Base-by-base conservation (phyloP, 805 yeast genomes). In the Candida hispaniensis region DNA sequence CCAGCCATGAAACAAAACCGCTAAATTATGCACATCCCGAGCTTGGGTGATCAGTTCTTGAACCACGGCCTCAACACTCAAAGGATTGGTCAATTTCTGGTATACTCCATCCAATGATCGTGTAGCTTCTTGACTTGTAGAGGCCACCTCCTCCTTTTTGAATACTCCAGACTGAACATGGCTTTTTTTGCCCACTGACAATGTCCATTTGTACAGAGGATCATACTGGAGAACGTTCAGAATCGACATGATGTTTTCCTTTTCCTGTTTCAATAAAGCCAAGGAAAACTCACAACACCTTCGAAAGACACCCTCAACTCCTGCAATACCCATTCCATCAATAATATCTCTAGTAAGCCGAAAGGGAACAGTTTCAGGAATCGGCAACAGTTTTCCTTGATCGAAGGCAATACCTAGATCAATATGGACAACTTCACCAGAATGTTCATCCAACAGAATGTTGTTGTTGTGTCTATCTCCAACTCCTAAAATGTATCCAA, bases 371-470 rank as follows among this genome's bases (percentile, higher is more conserved):
- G 79, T 67, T 49, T 91, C 99, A 0, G 99, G 98, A 6, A 88
- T 70, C 0, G 88, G 77, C 23, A 91, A 60, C 9, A 74, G 58
- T 47, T 70, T 75, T 1, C 97, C 98, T 17, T 85, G 95, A 53
- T 91, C 98, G 60, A 91, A 91, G 0, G 97, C 93, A 27, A 91
- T 86, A 0, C 98, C 99, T 11, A 91, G 60, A 55, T 91, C 99
- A 46, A 91, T 93, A 52, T 93, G 98, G 15, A 91, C 75, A 0
- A 95, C 93, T 47, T 86, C 95, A 0, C 97, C 97, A 0, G 81
- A 67, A n/a, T 54, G 49, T 30, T 65, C 64, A 53, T 91, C 96
- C n/a, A 91, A 51, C 29, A 91, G 56, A 22, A 91, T 77, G 52
- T 91, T 91, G 53, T 85, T 85, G 52, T 93, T 72, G 55, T 91